These are phyloP conservation scores for Barnettozyma wickerhamii DNA, from an alignment of 805 yeast genomes.

Conservation along the genomic window DNA sequence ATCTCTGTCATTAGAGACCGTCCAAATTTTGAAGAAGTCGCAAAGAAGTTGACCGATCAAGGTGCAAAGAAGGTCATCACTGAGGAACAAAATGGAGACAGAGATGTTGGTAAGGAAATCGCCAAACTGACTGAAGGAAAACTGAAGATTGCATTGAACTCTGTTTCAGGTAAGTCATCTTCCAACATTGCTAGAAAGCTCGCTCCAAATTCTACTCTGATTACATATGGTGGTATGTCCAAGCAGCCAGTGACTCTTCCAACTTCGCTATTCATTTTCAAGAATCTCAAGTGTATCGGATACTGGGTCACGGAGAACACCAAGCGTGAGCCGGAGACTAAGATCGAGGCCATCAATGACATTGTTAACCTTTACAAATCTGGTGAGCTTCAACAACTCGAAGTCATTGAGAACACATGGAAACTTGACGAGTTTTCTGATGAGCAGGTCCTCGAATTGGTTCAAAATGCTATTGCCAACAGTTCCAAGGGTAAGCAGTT, in stretches of 20 bases:
- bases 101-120: conserved; percentile 58
- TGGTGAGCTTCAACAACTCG: conserved; percentile 46
- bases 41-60: conserved; percentile 46
- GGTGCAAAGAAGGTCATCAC: conserved; percentile 90
- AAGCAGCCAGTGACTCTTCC: conserved; percentile 92
- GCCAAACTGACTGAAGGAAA: conserved; percentile 47
- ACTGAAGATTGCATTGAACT: conserved; percentile 79
- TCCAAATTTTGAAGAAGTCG: conserved; percentile 62
- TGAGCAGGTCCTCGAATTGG: conserved; percentile 33
- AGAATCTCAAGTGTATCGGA: conserved; percentile 79
- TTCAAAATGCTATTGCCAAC: conserved; percentile 32
- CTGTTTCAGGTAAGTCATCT: conserved; percentile 89
- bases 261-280: conserved; percentile 84
- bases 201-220: conserved; percentile 65
- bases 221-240: conserved; percentile 98
- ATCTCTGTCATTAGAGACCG: conserved; percentile 87
- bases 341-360: conserved; percentile 48
- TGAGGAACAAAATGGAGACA: conserved; percentile 74
- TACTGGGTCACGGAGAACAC: conserved; percentile 86
- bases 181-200: conserved; percentile 82
- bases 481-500: conserved; percentile 45
- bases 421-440: conserved; percentile 28
- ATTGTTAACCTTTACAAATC: conserved; percentile 54
- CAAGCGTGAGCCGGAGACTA: conserved; percentile 53
- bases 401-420: conserved; percentile 30